phyloP scores from a whole-genome alignment of 306 rosid genomes.

The Notholithocarpus densiflorus region DNA sequence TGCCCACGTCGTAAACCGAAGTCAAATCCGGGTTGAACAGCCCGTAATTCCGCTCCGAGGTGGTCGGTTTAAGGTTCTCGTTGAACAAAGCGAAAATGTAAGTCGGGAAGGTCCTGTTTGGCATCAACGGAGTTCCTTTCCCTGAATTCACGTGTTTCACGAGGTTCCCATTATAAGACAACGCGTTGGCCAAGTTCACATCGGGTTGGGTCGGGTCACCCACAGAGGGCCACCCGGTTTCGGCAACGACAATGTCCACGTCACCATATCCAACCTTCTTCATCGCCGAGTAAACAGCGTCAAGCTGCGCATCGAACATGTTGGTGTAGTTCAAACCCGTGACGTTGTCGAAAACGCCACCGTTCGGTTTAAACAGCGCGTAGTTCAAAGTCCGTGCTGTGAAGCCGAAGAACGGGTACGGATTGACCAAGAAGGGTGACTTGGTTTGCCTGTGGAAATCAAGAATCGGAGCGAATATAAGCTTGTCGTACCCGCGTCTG shows the following conservation, averaged over 20 bases:
- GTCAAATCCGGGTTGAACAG: constrained; percentile 63
- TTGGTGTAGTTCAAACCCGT: constrained; percentile 68
- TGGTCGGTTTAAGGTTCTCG: constrained; percentile 59
- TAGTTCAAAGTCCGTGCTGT: constrained; percentile 36
- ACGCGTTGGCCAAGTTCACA: constrained; percentile 59
- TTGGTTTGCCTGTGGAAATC: constrained; percentile 56
- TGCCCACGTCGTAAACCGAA: constrained; percentile 66
- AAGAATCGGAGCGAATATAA: constrained; percentile 62
- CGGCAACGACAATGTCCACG: constrained; percentile 66
- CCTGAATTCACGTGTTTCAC: constrained; percentile 66
- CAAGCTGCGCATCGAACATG: constrained; percentile 92
- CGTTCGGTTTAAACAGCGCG: constrained; percentile 63
- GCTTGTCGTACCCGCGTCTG: constrained; percentile 62
- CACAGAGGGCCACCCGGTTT: constrained; percentile 85
- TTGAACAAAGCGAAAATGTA: constrained; percentile 70
- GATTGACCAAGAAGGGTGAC: constrained; percentile 71
- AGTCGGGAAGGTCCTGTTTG: constrained; percentile 63
- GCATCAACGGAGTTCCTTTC: constrained; percentile 81
- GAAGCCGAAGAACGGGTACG: constrained; percentile 79
- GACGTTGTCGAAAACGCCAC: constrained; percentile 59
- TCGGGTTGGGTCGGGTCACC: constrained; percentile 74
- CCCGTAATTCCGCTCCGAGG: constrained; percentile 75
- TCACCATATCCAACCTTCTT: constrained; percentile 69
- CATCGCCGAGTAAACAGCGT: constrained; percentile 85
- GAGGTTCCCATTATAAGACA: constrained; percentile 64